Percentiles rank a stretch among this genome's conserved stretches.
phyloP scores from a whole-genome alignment of 495 filamentous ascomycete species.

The Staphylotrichum tortipilum region DNA sequence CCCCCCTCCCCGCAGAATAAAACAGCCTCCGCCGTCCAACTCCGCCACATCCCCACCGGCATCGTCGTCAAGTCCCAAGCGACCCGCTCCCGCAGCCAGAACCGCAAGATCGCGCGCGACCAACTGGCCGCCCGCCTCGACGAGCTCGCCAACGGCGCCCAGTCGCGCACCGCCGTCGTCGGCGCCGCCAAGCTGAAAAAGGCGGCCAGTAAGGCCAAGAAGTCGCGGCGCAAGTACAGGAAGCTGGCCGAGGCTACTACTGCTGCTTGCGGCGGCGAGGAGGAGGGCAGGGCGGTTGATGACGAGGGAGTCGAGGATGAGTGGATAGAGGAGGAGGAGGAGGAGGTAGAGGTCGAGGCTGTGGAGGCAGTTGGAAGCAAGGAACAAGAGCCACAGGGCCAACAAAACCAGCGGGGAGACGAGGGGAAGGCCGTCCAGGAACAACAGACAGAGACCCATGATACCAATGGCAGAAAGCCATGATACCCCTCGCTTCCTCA shows the following conservation, averaged over 20 bases:
- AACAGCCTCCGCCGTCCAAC: slow-evolving; percentile 89
- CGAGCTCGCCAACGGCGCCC: slow-evolving; percentile 42
- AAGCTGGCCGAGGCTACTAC: slow-evolving; percentile 35
- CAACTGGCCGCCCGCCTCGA: slow-evolving; percentile 74
- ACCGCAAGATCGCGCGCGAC: slow-evolving; percentile 75
- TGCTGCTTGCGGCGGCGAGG: slow-evolving; percentile 5
- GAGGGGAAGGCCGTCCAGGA: no score
- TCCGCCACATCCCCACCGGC: slow-evolving; percentile 82
- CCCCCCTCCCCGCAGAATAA: slow-evolving; percentile 59
- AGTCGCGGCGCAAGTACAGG: slow-evolving; percentile 41
- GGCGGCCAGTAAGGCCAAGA: slow-evolving; percentile 42
- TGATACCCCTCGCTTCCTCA: no score
- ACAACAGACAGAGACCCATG: no score
- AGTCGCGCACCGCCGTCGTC: slow-evolving; percentile 36
- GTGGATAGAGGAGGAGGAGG: neutral
- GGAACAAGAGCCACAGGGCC: neutral
- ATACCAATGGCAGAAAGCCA: no score
- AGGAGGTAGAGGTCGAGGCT: neutral
- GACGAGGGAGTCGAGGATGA: neutral
- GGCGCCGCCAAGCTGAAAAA: slow-evolving; percentile 37
- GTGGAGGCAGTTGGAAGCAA: no score
- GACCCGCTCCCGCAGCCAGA: slow-evolving; percentile 78
- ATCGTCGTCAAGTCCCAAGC: slow-evolving; percentile 87
- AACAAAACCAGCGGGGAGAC: no score
- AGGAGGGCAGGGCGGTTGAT: neutral